Evolutionary conservation across 192 early-diverging fungal genomes (phyloP), one percentile per base, ranked within the genome.

Genomic region (Radiomyces spectabilis): DNA sequence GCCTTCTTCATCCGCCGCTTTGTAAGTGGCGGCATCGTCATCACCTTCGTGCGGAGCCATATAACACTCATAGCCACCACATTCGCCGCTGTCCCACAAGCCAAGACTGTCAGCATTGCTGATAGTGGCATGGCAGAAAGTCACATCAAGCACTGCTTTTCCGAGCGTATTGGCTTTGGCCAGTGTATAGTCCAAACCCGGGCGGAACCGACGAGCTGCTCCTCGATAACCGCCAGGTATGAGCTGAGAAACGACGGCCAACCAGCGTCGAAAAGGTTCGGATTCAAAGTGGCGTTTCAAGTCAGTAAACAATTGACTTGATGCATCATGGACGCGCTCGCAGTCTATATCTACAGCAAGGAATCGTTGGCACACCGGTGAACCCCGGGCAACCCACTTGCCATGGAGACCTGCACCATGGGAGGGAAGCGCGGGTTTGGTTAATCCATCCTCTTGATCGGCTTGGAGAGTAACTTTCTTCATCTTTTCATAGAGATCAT

Each of bases 11-110:
- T 71, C 77, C 15, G 70, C 68, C 3, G 59, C 61, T 15, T 79
- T 66, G 51, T 90, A 89, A 51, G 83, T 80, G 15, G 89, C 83
- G 1, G 82, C 77, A 44, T 92, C 86, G 43, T 78, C 80, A 33
- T 77, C 79, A 4, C 72, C 77, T 29, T 83, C 81, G 41, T 82
- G 76, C 10, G 75, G 74, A 7, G 82, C 79, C 68, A 89, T 79
- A 55, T 89, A 88, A 52, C 81, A 85, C 44, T 86, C 81, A 69
- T 88, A 92, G 0, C 86, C 89, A 35, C 89, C 89, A 31, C 77
- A 62, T 37, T 75, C 78, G 45, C 80, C 82, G 21, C 69, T 64
- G 6, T 69, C 67, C 87, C 87, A 89, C n/a, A n/a, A n/a, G n/a
- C n/a, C n/a, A n/a, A n/a, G n/a, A n/a, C n/a, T n/a, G n/a, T n/a